phyloP scores from a whole-genome alignment of 148 eudicot genomes.

The Rhododendron mucronatum region DNA sequence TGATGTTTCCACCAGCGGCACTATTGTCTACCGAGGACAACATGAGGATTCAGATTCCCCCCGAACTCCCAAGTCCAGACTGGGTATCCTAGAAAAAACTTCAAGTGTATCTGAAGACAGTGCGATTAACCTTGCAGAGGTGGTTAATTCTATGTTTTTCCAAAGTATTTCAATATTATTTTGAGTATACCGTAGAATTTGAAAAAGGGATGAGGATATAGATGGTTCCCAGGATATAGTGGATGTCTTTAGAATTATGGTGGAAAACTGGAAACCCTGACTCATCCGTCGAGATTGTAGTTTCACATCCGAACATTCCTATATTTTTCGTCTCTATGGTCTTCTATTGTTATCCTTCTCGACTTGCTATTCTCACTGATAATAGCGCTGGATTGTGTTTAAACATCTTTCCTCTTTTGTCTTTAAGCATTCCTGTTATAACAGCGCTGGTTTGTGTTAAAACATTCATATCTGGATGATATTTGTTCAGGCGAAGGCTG shows the following conservation, averaged over 20 bases:
- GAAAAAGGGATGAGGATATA: neutral
- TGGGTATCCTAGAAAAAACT: conserved; percentile 67
- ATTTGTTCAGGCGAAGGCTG: conserved; percentile 74
- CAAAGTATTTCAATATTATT: neutral
- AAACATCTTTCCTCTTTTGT: neutral
- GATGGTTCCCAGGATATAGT: neutral
- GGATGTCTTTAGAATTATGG: neutral
- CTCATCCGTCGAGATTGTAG: neutral
- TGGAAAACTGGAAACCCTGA: neutral
- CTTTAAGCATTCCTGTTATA: neutral
- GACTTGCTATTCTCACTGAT: neutral
- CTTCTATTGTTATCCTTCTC: neutral
- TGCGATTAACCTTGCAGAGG: conserved; percentile 83
- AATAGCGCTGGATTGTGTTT: no score
- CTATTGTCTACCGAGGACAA: conserved; percentile 72
- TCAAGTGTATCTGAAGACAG: conserved; percentile 83
- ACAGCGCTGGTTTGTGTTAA: neutral
- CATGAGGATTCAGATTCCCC: conserved; percentile 79
- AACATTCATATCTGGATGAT: conserved; percentile 1
- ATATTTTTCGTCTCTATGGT: neutral
- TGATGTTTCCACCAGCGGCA: conserved; percentile 79
- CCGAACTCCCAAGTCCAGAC: conserved; percentile 75
- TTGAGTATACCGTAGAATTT: neutral
- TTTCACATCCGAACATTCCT: neutral
- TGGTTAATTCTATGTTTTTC: conserved; percentile 14